Base-by-base conservation (phyloP, 1,284 basidiomycete genomes). In the Peniophora sp. region DNA sequence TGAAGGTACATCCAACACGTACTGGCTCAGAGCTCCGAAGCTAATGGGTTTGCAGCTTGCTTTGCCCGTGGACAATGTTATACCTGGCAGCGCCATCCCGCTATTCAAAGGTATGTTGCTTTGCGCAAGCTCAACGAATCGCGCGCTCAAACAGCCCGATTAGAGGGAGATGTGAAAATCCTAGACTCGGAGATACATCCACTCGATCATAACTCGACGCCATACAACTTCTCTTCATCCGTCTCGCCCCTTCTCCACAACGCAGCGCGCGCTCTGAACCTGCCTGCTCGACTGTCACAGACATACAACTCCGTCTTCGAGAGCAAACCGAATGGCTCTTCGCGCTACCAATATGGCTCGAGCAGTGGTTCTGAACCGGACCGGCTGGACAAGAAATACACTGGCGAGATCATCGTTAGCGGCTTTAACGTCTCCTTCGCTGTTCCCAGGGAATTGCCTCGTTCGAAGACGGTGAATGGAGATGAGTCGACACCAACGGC, bases 161-260 rank as follows among this genome's bases (percentile, higher is more conserved):
- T 59, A 86, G 87, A 90, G 80, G 85, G 85, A 55, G 87, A 85
- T 59, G 66, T 90, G 50, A 88, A 85, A 63, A 76, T 90, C 47
- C 61, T 85, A 44, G 74, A 76, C 15, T 83, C 81, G 11, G 76
- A 84, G 60, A 77, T 88, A 2, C 88, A 90, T 58, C 87, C 88
- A 10, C 69, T 90, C 23, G 83, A 89, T 64, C 68, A 64, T 50
- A 76, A 78, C 54, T 85, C 82, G 5, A 73, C 72, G 2, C 87
- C 88, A 2, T 90, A 87, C 65, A 78, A 79, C 59, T 89, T 88
- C 64, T 84, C 84, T 2, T 75, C 82, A 0, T 65, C 74, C 1
- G 63, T 74, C n/a, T 79, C 69, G 6, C 84, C 85, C 11, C 68
- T 85, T 15, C 72, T 90, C 2, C 75, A 80, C 57, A 81, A 76